These are phyloP conservation scores for Breviolum minutum DNA, from an alignment of 73 alveolate species.

Conservation along the genomic window DNA sequence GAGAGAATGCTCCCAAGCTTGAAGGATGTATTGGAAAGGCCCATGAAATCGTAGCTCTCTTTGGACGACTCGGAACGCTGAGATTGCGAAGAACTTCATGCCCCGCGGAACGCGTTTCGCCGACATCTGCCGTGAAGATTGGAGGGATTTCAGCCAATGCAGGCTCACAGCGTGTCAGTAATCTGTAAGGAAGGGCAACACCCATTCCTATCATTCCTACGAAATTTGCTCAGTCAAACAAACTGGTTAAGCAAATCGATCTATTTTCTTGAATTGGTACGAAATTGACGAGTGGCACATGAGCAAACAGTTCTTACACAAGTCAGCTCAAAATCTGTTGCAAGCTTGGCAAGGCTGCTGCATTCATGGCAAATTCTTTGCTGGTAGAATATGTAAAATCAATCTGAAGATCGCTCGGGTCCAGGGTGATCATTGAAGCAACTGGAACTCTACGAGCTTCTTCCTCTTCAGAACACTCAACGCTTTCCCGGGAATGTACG, in stretches of 20 bases:
- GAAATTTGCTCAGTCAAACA: background rate
- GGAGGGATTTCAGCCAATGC: background rate
- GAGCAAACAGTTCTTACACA: background rate
- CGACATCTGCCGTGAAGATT: background rate
- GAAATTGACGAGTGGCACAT: background rate
- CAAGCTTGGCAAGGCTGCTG: background rate
- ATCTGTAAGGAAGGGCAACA: background rate
- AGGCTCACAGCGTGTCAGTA: background rate
- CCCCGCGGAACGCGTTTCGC: background rate
- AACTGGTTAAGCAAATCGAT: background rate
- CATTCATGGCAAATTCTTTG: background rate
- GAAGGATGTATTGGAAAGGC: background rate
- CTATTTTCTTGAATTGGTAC: background rate
- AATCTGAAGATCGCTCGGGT: background rate
- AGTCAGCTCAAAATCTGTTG: background rate
- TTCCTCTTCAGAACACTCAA: background rate
- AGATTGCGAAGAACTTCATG: background rate
- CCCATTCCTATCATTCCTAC: background rate
- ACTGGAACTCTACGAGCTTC: background rate
- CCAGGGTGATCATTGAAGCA: background rate
- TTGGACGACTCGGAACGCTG: background rate
- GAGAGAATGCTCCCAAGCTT: background rate
- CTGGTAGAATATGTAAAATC: background rate
- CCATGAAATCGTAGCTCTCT: background rate
- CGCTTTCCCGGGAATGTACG: background rate